Percentiles rank a stretch among this genome's conserved stretches.
These are phyloP conservation scores for Poa pratensis DNA, from an alignment of 176 grass and related monocot species.

Conservation along the genomic window DNA sequence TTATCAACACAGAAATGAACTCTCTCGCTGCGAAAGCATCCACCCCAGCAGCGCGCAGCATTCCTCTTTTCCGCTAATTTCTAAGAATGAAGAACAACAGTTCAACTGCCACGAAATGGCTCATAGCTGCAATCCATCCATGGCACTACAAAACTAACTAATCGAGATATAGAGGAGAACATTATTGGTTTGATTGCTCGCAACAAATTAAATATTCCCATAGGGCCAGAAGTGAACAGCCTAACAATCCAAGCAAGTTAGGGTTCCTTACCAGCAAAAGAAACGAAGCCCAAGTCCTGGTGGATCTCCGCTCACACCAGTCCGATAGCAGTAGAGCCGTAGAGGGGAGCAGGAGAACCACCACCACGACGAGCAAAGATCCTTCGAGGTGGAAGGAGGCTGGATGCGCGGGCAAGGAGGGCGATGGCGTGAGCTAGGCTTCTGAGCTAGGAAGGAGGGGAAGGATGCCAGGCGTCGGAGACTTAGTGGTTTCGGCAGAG, in stretches of 20 bases:
- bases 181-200: neutral
- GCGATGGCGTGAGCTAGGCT: neutral
- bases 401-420: neutral
- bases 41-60: neutral
- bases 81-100: neutral
- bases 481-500: neutral
- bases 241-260: slow-evolving; percentile 12
- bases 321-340: neutral
- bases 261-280: slow-evolving; percentile 8
- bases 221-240: neutral
- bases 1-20: slow-evolving; percentile 18
- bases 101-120: neutral
- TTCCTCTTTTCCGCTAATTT: neutral
- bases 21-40: neutral
- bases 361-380: neutral
- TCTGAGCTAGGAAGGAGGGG: neutral
- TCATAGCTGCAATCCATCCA: neutral
- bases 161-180: neutral
- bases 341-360: neutral
- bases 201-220: neutral
- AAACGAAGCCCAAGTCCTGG: slow-evolving; percentile 5
- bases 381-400: slow-evolving; percentile 15
- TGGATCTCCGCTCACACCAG: slow-evolving; percentile 2
- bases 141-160: slow-evolving; percentile 14
- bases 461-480: neutral